Conservation (phyloP, 2,329 filamentous ascomycete species). For the Neurospora crassa region DNA sequence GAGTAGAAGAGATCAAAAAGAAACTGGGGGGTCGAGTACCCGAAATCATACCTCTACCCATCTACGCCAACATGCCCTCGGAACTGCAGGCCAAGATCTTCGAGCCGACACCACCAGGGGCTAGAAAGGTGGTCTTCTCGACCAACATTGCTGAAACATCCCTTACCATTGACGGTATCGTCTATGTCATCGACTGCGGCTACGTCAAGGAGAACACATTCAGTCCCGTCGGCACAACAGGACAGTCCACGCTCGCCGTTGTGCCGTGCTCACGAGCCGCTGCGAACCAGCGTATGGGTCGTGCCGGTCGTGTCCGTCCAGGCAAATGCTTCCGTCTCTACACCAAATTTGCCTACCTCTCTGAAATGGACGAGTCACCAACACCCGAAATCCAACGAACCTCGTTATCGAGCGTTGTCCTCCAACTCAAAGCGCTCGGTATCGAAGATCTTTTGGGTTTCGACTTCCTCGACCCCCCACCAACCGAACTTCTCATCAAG, state of each 20-base stretch:
- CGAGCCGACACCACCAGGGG: conserved; percentile 75
- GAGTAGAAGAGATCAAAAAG: conserved; percentile 73
- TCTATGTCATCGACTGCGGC: conserved; percentile 91
- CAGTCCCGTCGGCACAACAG: conserved; percentile 63
- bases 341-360: conserved; percentile 88
- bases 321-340: conserved; percentile 92
- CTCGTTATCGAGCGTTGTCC: conserved; percentile 73
- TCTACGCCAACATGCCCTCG: conserved; percentile 87
- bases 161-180: conserved; percentile 91
- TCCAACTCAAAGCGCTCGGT: conserved; percentile 80
- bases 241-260: conserved; percentile 86
- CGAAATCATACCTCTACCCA: conserved; percentile 83
- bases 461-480: conserved; percentile 91
- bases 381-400: conserved; percentile 90
- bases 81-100: conserved; percentile 92
- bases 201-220: conserved; percentile 95
- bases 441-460: conserved; percentile 91
- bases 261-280: conserved; percentile 87
- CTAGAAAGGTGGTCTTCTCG: conserved; percentile 83
- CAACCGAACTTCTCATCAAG: conserved; percentile 79
- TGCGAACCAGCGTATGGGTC: conserved; percentile 84
- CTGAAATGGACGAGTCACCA: conserved; percentile 86
- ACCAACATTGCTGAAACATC: conserved; percentile 97
- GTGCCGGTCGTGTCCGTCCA: conserved; percentile 83
- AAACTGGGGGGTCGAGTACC: conserved; percentile 79